A percentile compares a stretch with the other conserved stretches of the same genome.
These are phyloP conservation scores for Maudiozyma serrabonitensis DNA, from an alignment of 805 yeast species.

Conservation along the genomic window DNA sequence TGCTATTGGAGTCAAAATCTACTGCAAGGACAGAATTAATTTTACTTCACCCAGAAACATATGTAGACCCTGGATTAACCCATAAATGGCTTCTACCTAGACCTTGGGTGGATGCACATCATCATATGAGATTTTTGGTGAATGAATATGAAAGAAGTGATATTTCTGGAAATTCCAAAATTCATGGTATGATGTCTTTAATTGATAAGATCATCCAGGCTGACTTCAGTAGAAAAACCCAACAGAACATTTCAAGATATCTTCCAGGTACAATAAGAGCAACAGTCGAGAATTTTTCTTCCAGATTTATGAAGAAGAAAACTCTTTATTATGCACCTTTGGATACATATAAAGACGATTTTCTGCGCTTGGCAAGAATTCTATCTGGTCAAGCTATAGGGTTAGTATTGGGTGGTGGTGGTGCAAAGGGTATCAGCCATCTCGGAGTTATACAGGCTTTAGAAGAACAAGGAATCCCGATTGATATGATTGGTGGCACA, in stretches of 20 bases:
- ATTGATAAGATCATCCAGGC: constrained; percentile 24
- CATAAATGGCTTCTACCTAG: constrained; percentile 76
- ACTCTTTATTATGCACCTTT: constrained; percentile 24
- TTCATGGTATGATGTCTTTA: constrained; percentile 11
- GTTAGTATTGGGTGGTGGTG: constrained; percentile 93
- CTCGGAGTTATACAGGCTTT: constrained; percentile 84
- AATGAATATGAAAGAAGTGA: constrained; percentile 13
- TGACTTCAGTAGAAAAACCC: constrained; percentile 26
- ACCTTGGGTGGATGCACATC: constrained; percentile 88
- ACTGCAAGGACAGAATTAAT: constrained; percentile 84
- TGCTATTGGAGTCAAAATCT: constrained; percentile 64
- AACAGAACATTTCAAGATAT: constrained; percentile 23
- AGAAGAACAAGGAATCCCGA: constrained; percentile 87
- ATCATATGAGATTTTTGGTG: constrained; percentile 63
- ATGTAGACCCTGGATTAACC: constrained; percentile 78
- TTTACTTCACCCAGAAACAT: constrained; percentile 71
- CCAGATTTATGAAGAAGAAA: constrained; percentile 22
- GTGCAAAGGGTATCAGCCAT: constrained; percentile 91
- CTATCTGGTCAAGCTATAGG: constrained; percentile 92
- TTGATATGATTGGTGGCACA: constrained; percentile 92
- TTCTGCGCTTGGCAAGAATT: constrained; percentile 78
- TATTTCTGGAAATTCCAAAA: constrained; percentile 14
- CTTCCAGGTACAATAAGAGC: constrained; percentile 29
- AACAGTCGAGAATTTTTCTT: constrained; percentile 31
- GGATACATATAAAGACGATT: constrained; percentile 69